Evolutionary conservation across 202 grass and related monocot genomes (phyloP).

Genomic region (Elaeis oleifera): DNA sequence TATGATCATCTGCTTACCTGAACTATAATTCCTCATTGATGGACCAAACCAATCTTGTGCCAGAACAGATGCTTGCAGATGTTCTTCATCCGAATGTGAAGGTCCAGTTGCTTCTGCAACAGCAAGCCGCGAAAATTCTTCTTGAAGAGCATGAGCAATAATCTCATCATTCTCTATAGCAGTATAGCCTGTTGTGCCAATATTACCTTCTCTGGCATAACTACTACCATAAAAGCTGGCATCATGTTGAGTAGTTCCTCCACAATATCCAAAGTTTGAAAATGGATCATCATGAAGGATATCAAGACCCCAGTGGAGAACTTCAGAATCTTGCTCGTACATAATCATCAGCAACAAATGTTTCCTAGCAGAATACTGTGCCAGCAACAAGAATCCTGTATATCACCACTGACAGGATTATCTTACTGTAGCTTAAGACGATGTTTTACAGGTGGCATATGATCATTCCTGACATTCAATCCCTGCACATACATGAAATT

Average conservation of each 20-base stretch:
- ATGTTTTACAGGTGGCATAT: no score
- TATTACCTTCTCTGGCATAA: conserved; percentile 10
- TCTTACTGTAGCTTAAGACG: not conserved
- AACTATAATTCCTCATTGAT: not conserved
- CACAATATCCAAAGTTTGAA: not conserved
- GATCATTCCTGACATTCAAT: no score
- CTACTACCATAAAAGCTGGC: not conserved
- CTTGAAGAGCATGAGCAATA: not conserved
- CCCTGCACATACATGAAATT: no score
- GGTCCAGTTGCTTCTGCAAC: not conserved
- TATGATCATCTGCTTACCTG: not conserved
- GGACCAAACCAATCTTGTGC: conserved; percentile 3
- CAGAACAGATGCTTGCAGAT: conserved; percentile 8
- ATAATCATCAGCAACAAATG: not conserved
- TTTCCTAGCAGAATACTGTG: not conserved
- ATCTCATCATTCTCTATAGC: not conserved
- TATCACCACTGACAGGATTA: not conserved
- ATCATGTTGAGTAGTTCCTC: not conserved
- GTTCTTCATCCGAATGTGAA: conserved; percentile 6
- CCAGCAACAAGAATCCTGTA: not conserved
- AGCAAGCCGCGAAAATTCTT: conserved; percentile 2
- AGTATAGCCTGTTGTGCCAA: not conserved
- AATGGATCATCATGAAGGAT: conserved; percentile 4
- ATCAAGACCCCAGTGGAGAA: conserved; percentile 2
- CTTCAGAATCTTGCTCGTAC: conserved; percentile 9